These are phyloP conservation scores for Canavalia gladiata DNA, from an alignment of 306 rosid genomes.

Conservation along the genomic window DNA sequence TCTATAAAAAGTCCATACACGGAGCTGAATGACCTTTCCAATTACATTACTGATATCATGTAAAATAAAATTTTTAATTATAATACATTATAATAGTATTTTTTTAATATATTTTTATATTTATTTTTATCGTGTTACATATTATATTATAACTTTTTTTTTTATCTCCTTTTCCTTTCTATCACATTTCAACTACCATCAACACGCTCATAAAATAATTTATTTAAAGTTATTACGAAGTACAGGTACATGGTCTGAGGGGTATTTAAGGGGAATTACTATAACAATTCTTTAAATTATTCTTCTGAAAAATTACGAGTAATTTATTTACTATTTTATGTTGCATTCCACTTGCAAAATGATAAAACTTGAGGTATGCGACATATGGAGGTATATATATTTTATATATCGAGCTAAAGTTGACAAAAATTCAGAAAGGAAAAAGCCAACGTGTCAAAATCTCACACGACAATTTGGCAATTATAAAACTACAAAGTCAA, in stretches of 20 bases:
- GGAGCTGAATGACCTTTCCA: background rate
- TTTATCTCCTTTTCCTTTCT: no score
- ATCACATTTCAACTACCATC: no score
- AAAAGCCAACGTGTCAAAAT: background rate
- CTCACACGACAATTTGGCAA: background rate
- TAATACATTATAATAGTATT: no score
- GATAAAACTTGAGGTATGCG: background rate
- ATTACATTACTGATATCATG: background rate
- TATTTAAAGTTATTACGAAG: background rate
- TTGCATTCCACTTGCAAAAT: background rate
- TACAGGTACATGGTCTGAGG: background rate
- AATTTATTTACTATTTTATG: background rate
- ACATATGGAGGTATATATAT: background rate
- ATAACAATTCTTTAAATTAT: background rate
- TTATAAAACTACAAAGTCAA: slow-evolving; percentile 35
- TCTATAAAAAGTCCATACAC: background rate
- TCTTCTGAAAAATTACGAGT: background rate
- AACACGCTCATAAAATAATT: background rate
- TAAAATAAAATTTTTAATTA: no score
- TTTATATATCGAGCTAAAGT: background rate
- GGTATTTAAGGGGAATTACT: background rate
- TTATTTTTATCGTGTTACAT: no score
- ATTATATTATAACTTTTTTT: no score
- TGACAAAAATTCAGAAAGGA: slow-evolving; percentile 10
- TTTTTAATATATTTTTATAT: no score